Evolutionary conservation across 1,284 basidiomycete species (phyloP).

Genomic region (Athelia psychrophila): DNA sequence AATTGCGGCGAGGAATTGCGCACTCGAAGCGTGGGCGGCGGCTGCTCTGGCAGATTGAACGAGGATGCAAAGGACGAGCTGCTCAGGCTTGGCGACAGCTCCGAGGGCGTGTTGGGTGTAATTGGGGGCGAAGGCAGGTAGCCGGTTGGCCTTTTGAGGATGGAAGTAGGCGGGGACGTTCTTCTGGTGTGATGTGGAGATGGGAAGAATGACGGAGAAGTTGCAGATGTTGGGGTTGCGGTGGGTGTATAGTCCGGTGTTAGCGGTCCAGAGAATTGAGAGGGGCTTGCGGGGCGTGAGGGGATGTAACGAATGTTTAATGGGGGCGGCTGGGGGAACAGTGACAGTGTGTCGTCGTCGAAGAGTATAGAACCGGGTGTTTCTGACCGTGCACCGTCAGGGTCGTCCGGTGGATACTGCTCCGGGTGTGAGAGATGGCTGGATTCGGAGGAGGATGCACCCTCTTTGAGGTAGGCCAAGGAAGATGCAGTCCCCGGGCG

Average conservation of each 20-base stretch:
- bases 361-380: constrained; percentile 15
- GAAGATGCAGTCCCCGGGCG: neutral
- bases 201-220: constrained; percentile 22
- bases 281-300: constrained; percentile 28
- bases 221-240: constrained; percentile 38
- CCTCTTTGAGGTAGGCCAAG: neutral
- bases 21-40: neutral
- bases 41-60: neutral
- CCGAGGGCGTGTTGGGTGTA: constrained; percentile 27
- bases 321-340: constrained; percentile 42
- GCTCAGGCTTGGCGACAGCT: constrained; percentile 12
- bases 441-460: neutral
- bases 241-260: neutral
- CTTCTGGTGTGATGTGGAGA: constrained; percentile 17
- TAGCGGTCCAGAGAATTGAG: constrained; percentile 22
- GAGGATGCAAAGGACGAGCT: neutral
- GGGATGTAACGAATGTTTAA: constrained; percentile 23
- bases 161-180: constrained; percentile 20
- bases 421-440: neutral
- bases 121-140: constrained; percentile 19
- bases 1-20: neutral
- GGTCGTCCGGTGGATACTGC: neutral
- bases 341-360: constrained; percentile 23
- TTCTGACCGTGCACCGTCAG: neutral
- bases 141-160: constrained; percentile 24